Conservation (phyloP, 2,329 filamentous ascomycete genomes). For the Apiospora rasikravindrae region DNA sequence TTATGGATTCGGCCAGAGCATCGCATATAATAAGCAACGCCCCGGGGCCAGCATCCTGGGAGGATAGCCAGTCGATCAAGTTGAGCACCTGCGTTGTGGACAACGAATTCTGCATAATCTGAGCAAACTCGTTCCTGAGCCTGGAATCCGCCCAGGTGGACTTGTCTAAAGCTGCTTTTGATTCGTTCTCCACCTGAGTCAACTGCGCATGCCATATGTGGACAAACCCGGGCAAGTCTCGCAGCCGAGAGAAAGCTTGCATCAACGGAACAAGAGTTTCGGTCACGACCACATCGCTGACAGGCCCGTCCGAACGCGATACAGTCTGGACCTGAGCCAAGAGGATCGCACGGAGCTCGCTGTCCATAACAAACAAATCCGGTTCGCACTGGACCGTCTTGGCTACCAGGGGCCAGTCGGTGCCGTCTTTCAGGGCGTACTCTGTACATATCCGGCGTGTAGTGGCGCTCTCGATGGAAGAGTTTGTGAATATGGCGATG, state of each 20-base stretch:
- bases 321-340: conserved; percentile 39
- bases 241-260: conserved; percentile 45
- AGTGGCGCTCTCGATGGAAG: conserved; percentile 39
- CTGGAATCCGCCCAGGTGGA: conserved; percentile 35
- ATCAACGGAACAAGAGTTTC: conserved; percentile 46
- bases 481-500: conserved; percentile 39
- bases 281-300: conserved; percentile 36
- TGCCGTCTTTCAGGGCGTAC: conserved; percentile 32
- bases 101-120: conserved; percentile 42
- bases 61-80: conserved; percentile 41
- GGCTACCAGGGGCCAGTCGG: conserved; percentile 47
- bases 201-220: conserved; percentile 43
- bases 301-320: conserved; percentile 27
- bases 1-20: conserved; percentile 43
- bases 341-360: conserved; percentile 37
- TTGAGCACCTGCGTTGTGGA: conserved; percentile 43
- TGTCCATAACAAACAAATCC: conserved; percentile 48
- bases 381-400: conserved; percentile 51
- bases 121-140: conserved; percentile 34
- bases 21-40: conserved; percentile 44
- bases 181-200: conserved; percentile 24
- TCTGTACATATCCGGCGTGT: conserved; percentile 39
- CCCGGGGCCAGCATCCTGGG: conserved; percentile 29
- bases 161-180: conserved; percentile 25
- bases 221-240: conserved; percentile 46